Conservation (phyloP, 1,284 basidiomycete species). For the Mycosarcoma mackinlayi region DNA sequence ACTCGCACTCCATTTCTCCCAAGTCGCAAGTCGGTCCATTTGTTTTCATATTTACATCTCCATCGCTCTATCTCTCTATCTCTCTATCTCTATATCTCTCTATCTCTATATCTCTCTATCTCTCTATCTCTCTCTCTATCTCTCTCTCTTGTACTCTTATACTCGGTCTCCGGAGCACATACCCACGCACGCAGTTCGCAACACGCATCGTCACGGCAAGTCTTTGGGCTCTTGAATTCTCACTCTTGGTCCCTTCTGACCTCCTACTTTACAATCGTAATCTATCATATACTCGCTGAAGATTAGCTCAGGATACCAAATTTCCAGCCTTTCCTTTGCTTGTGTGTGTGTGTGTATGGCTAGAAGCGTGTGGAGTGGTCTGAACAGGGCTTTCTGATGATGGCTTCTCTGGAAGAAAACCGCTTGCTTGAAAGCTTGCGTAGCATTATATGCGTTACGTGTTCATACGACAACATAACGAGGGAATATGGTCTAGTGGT, state of each 20-base stretch:
- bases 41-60: too few species aligned
- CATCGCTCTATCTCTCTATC: too few species aligned
- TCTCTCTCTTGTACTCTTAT: slow-evolving; percentile 43
- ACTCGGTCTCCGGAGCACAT: slow-evolving; percentile 42
- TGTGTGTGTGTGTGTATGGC: background rate
- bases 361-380: background rate
- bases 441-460: background rate
- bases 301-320: background rate
- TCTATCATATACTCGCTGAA: slow-evolving; percentile 41
- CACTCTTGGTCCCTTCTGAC: slow-evolving; percentile 5
- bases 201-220: slow-evolving; percentile 13
- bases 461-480: background rate
- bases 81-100: too few species aligned
- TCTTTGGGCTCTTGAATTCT: slow-evolving; percentile 17
- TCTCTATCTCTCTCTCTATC: background rate
- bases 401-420: background rate
- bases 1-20: slow-evolving; percentile 33
- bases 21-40: slow-evolving; percentile 21
- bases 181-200: slow-evolving; percentile 1
- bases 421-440: too few species aligned
- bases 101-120: slow-evolving; percentile 1
- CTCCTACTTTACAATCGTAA: slow-evolving; percentile 5
- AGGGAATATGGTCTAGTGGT: slow-evolving; percentile 58
- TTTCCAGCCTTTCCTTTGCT: too few species aligned
- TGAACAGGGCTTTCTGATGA: too few species aligned